Percentiles rank a stretch among this genome's conserved stretches.
Evolutionary conservation across 352 stramenopile genomes (phyloP).

Genomic region (Phytophthora ohioensis): DNA sequence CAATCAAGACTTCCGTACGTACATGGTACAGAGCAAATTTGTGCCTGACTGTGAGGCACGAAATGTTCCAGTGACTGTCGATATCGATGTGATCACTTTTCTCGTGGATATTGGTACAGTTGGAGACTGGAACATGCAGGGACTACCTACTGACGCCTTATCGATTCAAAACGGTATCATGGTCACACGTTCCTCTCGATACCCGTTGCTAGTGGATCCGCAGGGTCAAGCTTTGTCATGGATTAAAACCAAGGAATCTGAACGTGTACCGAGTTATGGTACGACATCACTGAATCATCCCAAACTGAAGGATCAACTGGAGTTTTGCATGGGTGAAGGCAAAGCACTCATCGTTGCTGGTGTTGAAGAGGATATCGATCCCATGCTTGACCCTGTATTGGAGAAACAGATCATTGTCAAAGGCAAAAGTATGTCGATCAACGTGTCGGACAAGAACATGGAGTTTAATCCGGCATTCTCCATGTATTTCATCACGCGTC

Average conservation of each 20-base stretch:
- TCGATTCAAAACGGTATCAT: slow-evolving; percentile 99
- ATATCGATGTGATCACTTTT: slow-evolving; percentile 97
- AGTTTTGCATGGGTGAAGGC: slow-evolving; percentile 98
- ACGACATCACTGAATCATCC: slow-evolving; percentile 96
- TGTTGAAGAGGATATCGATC: slow-evolving; percentile 99
- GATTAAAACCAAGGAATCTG: slow-evolving; percentile 96
- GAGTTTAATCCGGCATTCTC: slow-evolving; percentile 98
- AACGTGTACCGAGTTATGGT: slow-evolving; percentile 95
- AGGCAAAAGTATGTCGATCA: slow-evolving; percentile 97
- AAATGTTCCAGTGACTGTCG: slow-evolving; percentile 94
- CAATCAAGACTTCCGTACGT: slow-evolving; percentile 97
- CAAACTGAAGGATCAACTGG: slow-evolving; percentile 98
- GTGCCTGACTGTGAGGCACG: slow-evolving; percentile 92
- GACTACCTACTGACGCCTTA: slow-evolving; percentile 96
- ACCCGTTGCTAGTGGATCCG: slow-evolving; percentile 97
- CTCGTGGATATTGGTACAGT: slow-evolving; percentile 98
- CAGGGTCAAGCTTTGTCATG: slow-evolving; percentile 98
- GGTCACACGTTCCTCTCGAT: slow-evolving; percentile 96
- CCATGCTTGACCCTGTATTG: slow-evolving; percentile 98
- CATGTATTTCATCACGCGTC: slow-evolving; percentile 98
- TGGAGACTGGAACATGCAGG: slow-evolving; percentile 98
- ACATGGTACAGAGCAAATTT: slow-evolving; percentile 98
- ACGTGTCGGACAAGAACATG: slow-evolving; percentile 99
- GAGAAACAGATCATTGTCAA: slow-evolving; percentile 98
- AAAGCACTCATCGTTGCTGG: slow-evolving; percentile 94